Conservation (phyloP, 129 eudicot genomes). For the Arctium minus region DNA sequence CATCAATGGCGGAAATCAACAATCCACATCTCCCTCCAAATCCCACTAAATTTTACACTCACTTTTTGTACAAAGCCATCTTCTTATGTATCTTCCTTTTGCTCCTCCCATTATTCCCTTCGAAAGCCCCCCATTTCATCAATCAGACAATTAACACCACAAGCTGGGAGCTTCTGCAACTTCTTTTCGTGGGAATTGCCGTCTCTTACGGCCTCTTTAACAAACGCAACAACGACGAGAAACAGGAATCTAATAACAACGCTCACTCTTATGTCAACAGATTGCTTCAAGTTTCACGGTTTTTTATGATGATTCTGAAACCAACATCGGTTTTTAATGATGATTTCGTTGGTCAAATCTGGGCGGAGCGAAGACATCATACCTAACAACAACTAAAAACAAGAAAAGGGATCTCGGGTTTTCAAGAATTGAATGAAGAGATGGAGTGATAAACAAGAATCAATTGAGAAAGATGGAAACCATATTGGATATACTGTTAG, state of each 20-base stretch:
- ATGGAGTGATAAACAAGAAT: too few species aligned
- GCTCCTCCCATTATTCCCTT: conserved; percentile 67
- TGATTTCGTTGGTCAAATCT: too few species aligned
- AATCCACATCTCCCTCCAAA: conserved; percentile 46
- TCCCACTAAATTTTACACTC: conserved; percentile 57
- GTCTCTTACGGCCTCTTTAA: conserved; percentile 93
- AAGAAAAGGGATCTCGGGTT: too few species aligned
- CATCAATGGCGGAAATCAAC: conserved; percentile 65
- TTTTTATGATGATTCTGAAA: conserved; percentile 93
- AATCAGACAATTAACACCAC: conserved; percentile 44
- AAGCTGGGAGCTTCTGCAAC: conserved; percentile 91
- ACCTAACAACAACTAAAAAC: too few species aligned
- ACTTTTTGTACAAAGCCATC: conserved; percentile 63
- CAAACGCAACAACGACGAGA: conserved; percentile 46
- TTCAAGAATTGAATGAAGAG: too few species aligned
- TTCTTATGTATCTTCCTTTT: conserved; percentile 48
- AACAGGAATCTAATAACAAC: conserved; percentile 24
- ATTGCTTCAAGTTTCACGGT: conserved; percentile 83
- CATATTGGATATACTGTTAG: too few species aligned
- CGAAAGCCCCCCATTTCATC: conserved; percentile 76
- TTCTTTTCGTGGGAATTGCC: conserved; percentile 85
- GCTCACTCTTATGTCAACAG: conserved; percentile 56
- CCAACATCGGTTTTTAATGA: too few species aligned
- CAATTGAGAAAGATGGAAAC: too few species aligned
- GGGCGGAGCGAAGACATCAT: too few species aligned